Base-by-base conservation (phyloP, 768 basidiomycete genomes). In the Tricholoma sp. region DNA sequence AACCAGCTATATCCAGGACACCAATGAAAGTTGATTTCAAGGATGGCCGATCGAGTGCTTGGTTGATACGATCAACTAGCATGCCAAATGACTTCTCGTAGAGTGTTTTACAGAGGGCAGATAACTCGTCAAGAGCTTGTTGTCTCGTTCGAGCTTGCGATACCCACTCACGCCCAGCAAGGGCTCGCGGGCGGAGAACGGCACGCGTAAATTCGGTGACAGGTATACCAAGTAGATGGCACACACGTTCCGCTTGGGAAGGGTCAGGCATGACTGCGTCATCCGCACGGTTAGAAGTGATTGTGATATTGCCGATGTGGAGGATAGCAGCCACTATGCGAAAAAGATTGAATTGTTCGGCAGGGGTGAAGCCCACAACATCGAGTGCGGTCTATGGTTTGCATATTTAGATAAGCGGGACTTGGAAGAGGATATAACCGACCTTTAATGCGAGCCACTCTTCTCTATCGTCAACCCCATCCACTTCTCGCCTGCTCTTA, bases 1-100 rank as follows among this genome's bases (percentile, higher is more conserved):
- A 99, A 8, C 97, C 97, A 6, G 97, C 97, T 53, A 99, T 99
- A 82, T 99, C 97, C 31, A 99, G 82, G 8, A 99, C 97, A 43
- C 97, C 97, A 59, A 99, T 98, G 71, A 98, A 99, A 1, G 91
- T 90, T 7, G 89, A 84, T 73, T 95, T 91, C 43, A 88, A 88
- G 2, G 91, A 88, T 2, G 96, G 96, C 3, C 96, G 83, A 66
- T 98, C 96, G 3, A 99, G 80, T 1, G 95, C 95, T 27, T 84
- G 84, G 70, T 99, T 99, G 71, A 99, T 91, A 34, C 94, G 83
- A 62, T 98, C 96, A 21, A 99, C 97, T 47, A 99, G 81, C 12
- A 85, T 80, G 21, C 94, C 92, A 65, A 99, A 98, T 3, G 88
- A 93, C 71, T 97, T 98, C 76, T 98, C 97, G 73, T 98, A 99